Conservation (phyloP, 2,329 filamentous ascomycete species). For the Diaporthe citrichinensis region DNA sequence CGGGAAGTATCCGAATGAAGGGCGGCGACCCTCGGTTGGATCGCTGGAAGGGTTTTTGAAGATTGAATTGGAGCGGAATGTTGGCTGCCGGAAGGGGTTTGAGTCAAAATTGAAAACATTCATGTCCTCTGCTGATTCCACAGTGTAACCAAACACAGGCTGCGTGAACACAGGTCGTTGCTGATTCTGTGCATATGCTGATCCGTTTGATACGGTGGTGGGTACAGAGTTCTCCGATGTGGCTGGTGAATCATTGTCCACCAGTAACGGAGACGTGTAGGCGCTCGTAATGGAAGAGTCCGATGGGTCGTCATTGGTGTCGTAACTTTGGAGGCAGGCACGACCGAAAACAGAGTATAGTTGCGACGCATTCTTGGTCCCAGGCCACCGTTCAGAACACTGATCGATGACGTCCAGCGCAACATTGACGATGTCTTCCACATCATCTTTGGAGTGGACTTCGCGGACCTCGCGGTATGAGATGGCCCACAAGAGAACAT, state of each 20-base stretch:
- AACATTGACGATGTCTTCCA: constrained; percentile 80
- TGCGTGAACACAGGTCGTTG: constrained; percentile 58
- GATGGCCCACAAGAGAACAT: constrained; percentile 91
- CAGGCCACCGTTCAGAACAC: constrained; percentile 92
- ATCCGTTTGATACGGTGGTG: constrained; percentile 49
- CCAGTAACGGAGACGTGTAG: constrained; percentile 63
- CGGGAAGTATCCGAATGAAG: constrained; percentile 72
- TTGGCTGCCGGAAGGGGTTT: constrained; percentile 61
- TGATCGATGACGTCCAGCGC: constrained; percentile 84
- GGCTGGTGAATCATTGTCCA: constrained; percentile 64
- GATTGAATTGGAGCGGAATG: constrained; percentile 77
- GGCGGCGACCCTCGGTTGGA: constrained; percentile 60
- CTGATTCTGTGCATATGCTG: constrained; percentile 48
- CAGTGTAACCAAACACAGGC: constrained; percentile 71
- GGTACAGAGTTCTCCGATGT: constrained; percentile 56
- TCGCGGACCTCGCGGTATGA: constrained; percentile 88
- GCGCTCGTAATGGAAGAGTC: constrained; percentile 52
- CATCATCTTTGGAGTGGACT: constrained; percentile 79
- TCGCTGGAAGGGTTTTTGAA: constrained; percentile 72
- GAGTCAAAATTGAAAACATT: constrained; percentile 61
- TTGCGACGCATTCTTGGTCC: constrained; percentile 85
- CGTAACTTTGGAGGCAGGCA: constrained; percentile 91
- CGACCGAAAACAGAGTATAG: constrained; percentile 89
- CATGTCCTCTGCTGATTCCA: constrained; percentile 69
- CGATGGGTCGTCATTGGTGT: constrained; percentile 65